Conservation (phyloP, 257 asterid genomes). For the Eucommia ulmoides region DNA sequence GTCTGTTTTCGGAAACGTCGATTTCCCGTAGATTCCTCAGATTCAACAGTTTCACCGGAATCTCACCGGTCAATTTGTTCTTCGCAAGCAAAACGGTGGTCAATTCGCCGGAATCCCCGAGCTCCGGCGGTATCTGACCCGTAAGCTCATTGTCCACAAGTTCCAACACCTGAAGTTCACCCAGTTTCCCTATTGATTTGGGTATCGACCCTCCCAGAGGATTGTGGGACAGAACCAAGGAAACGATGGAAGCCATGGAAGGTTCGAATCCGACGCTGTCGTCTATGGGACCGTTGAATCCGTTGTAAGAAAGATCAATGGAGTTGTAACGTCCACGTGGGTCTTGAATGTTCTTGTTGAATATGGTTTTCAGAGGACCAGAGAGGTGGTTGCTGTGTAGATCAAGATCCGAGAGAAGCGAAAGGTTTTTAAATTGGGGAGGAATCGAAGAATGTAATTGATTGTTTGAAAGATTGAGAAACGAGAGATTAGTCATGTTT, state of each 20-base stretch:
- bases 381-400: conserved; percentile 57
- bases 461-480: conserved; percentile 48
- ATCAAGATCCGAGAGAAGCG: conserved; percentile 33
- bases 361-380: conserved; percentile 23
- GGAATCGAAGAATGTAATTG: conserved; percentile 38
- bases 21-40: conserved; percentile 27
- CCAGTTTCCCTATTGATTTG: conserved; percentile 35
- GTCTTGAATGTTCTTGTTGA: conserved; percentile 20
- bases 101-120: conserved; percentile 24
- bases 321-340: conserved; percentile 30
- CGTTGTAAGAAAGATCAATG: conserved; percentile 44
- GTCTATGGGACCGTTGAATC: conserved; percentile 27
- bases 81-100: conserved; percentile 27
- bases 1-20: conserved; percentile 34
- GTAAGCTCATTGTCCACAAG: conserved; percentile 24
- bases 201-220: conserved; percentile 38
- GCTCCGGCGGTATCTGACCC: conserved; percentile 39
- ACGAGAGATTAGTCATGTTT: conserved; percentile 39
- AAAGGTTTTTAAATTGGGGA: conserved; percentile 30
- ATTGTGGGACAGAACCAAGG: conserved; percentile 44
- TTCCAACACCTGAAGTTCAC: conserved; percentile 17
- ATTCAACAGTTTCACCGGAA: conserved; percentile 40
- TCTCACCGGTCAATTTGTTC: conserved; percentile 39
- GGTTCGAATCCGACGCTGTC: conserved; percentile 27
- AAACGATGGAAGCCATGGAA: conserved; percentile 12